Evolutionary conservation across 2,329 filamentous ascomycete species (phyloP).

Genomic region (Microcyclospora pomicola): DNA sequence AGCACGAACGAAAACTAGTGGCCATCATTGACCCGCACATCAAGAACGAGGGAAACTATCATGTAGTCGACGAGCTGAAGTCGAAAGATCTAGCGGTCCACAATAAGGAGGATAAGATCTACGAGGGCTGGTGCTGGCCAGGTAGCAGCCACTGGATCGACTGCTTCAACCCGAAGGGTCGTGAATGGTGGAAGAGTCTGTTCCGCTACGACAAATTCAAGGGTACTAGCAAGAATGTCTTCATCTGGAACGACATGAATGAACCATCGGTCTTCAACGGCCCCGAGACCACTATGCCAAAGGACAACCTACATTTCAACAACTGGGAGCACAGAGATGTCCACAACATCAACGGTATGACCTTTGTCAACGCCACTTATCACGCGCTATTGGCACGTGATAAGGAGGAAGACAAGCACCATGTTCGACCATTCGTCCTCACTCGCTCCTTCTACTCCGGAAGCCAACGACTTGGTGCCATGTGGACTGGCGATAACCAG

Average conservation of each 20-base stretch:
- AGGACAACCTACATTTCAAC: constrained; percentile 85
- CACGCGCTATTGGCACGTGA: constrained; percentile 72
- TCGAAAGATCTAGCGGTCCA: constrained; percentile 70
- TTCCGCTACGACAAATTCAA: constrained; percentile 84
- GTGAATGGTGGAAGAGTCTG: constrained; percentile 78
- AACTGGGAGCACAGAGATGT: constrained; percentile 95
- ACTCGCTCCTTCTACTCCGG: constrained; percentile 88
- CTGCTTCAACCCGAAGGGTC: constrained; percentile 82
- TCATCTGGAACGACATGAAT: constrained; percentile 99
- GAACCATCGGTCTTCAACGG: constrained; percentile 98
- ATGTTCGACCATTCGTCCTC: constrained; percentile 67
- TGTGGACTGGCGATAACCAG: constrained; percentile 99
- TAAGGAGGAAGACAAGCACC: constrained; percentile 53
- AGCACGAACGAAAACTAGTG: constrained; percentile 77
- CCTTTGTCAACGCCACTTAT: constrained; percentile 88
- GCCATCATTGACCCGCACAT: constrained; percentile 95
- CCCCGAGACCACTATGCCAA: constrained; percentile 95
- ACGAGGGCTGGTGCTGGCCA: constrained; percentile 98
- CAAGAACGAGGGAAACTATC: constrained; percentile 75
- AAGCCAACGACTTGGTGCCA: constrained; percentile 77
- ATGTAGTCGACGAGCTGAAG: constrained; percentile 65
- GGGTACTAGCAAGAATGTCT: constrained; percentile 73
- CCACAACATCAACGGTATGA: constrained; percentile 91
- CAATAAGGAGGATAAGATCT: constrained; percentile 79
- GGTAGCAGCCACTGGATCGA: constrained; percentile 95